Base-by-base conservation (phyloP, 805 yeast genomes). In the Ogataea ramenticola region DNA sequence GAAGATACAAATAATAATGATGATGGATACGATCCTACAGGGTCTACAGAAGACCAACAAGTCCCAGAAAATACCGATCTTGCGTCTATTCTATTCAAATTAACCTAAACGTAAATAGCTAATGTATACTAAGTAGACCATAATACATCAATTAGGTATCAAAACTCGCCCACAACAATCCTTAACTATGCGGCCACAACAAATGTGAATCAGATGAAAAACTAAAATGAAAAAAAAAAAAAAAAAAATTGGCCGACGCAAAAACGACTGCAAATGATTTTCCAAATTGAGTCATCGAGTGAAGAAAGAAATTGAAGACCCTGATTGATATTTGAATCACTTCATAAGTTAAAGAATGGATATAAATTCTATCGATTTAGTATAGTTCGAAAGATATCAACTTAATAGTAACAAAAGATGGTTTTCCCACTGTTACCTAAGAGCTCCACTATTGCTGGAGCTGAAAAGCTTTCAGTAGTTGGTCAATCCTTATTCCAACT, bases 391-490 rank as follows among this genome's bases (percentile, higher is more conserved):
- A n/a, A n/a, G n/a, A n/a, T n/a, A n/a, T n/a, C n/a, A n/a, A n/a
- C n/a, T n/a, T n/a, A n/a, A n/a, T n/a, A n/a, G n/a, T 9, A 12
- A 17, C 21, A 14, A 4, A 46, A 35, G 12, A 62, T 65, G 69
- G 55, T 56, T 32, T 63, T 58, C 43, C 70, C 70, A 20, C 36
- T 65, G 22, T 48, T 65, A 21, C 68, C 68, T 16, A 51, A 50
- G 26, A 54, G 52, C 36, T 11, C 49, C 4, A 39, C 50, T 8
- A 40, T 54, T 2, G 35, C 39, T 12, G 50, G 46, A 26, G 46
- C 49, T 3, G 40, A 44, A 14, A 27, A 35, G 30, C 39, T 46
- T 4, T 40, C 55, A 6, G 53, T 62, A 11, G 58, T 58, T 8
- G 65, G 65, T 19, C 61, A 62, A 40, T 57, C 58, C 8, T 41